Base-by-base conservation (phyloP, 2,329 filamentous ascomycete species). In the Davidsoniella virescens region DNA sequence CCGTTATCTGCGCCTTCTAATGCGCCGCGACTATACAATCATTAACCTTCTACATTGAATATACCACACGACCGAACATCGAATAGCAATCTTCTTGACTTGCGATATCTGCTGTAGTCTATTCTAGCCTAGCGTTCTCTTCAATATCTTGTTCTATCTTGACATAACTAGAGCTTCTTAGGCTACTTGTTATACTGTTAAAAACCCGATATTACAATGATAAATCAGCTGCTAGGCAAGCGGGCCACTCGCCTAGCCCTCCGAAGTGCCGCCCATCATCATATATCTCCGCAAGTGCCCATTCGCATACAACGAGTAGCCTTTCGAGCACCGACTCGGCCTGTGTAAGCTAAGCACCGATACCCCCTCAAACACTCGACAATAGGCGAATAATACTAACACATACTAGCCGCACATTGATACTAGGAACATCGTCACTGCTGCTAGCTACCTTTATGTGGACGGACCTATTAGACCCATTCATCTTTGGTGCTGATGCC, bases 301-400 rank as follows among this genome's bases (percentile, higher is more conserved):
- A 53, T 53, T 16, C 47, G 51, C 14, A 44, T 53, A 36, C 51
- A 53, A 29, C 26, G 51, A 25, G 40, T 53, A 40, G 51, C 47
- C 8, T 53, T 53, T 18, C 38, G 51, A 9, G 9, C 47, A n/a
- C 51, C 47, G 14, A n/a, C 40, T 14, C 47, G 51, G 26, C 51
- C 51, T 43, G 29, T 53, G 51, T 53, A 47, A 38, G 46, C 29
- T 53, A 47, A 38, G 46, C 29, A 16, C 14, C 20, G 23, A 25
- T n/a, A 17, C 25, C 9, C n/a, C 12, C 17, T 17, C 9, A 10
- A 7, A 20, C 26, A 38, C n/a, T 47, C 10, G 33, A 23, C 18
- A 38, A 33, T 38, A 38, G 10, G 10, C 6, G 16, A 5, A 3
- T 10, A n/a, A 29, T 23, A 17, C 12, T 23, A 37, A 29, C 17